Evolutionary conservation across 306 rosid species (phyloP).

Genomic region (Citrullus amarus): DNA sequence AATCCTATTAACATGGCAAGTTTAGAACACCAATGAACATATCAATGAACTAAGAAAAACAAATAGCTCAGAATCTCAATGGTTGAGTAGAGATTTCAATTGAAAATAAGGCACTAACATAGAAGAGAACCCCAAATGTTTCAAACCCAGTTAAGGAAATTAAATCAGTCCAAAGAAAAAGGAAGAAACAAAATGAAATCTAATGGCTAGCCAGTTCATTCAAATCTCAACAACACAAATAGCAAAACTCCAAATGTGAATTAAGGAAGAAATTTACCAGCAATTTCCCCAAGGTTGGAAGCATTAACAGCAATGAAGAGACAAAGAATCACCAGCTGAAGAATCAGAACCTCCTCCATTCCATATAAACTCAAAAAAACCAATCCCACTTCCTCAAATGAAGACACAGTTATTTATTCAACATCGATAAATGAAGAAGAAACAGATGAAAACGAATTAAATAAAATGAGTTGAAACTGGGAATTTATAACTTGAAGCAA

Average conservation of each 20-base stretch:
- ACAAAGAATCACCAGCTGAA: conserved; percentile 41
- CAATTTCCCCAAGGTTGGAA: conserved; percentile 46
- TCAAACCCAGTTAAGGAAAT: background rate
- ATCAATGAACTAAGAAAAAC: background rate
- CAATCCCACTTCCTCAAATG: conserved; percentile 19
- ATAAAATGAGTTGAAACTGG: conserved; percentile 16
- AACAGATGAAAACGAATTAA: conserved; percentile 17
- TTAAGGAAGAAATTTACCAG: conserved; percentile 34
- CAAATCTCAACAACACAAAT: background rate
- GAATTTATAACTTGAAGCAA: conserved; percentile 54
- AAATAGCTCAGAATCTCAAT: background rate
- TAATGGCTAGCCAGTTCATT: background rate
- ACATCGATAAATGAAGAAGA: background rate
- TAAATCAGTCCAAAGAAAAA: background rate
- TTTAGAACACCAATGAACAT: background rate
- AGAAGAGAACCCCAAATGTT: background rate
- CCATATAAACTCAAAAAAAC: conserved; percentile 28
- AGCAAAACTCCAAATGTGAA: background rate
- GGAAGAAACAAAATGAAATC: background rate
- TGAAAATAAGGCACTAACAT: background rate
- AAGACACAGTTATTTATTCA: conserved; percentile 6
- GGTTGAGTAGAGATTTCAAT: background rate
- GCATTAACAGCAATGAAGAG: conserved; percentile 24
- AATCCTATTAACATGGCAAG: conserved; percentile 26
- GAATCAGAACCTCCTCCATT: conserved; percentile 48